phyloP scores from a whole-genome alignment of 164 flowering plant genomes.

The Euptelea pleiosperma region DNA sequence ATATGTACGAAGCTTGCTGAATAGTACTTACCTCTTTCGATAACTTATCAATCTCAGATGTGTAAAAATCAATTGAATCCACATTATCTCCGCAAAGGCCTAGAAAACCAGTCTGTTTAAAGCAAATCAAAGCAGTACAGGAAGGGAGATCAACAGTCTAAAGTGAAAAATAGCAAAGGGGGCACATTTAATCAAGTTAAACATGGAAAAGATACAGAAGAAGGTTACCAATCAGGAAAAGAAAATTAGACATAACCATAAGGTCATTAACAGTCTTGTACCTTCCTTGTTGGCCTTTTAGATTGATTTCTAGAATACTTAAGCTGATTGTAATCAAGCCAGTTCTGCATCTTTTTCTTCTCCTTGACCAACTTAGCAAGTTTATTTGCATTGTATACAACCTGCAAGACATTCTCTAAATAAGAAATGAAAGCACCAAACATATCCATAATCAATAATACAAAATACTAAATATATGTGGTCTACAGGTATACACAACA shows the following conservation, averaged over 20 bases:
- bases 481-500: not conserved
- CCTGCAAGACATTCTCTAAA: constrained; percentile 34
- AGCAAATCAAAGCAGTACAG: constrained; percentile 4
- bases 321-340: constrained; percentile 61
- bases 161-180: not conserved
- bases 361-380: constrained; percentile 48
- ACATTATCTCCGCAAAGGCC: constrained; percentile 60
- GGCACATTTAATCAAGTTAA: not conserved
- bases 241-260: not conserved
- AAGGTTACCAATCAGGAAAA: not conserved
- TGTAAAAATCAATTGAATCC: constrained; percentile 67
- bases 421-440: not conserved
- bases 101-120: constrained; percentile 63
- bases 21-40: constrained; percentile 42
- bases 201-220: not conserved
- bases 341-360: constrained; percentile 58
- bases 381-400: constrained; percentile 62
- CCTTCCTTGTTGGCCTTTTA: constrained; percentile 54
- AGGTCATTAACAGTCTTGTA: constrained; percentile 14
- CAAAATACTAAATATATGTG: too few species aligned
- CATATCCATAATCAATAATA: too few species aligned
- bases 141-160: not conserved
- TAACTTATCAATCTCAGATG: constrained; percentile 43
- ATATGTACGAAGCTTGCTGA: not conserved
- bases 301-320: constrained; percentile 50